A percentile compares a stretch with the other conserved stretches of the same genome.
Evolutionary conservation across 2,329 filamentous ascomycete species (phyloP).

Genomic region (Colletotrichum lentis): DNA sequence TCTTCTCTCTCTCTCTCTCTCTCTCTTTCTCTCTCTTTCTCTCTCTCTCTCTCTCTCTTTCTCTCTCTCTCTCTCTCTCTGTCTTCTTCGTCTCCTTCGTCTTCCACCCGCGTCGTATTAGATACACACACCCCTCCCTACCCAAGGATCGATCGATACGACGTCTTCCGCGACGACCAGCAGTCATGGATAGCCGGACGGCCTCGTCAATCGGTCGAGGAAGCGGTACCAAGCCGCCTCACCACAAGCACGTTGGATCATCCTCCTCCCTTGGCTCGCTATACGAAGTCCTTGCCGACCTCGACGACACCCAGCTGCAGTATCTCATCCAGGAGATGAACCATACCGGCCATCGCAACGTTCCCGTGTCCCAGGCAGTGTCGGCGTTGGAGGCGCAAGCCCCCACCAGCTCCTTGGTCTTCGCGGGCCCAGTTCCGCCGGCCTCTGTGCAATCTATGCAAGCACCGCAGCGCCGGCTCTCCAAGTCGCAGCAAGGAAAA

Average conservation of each 20-base stretch:
- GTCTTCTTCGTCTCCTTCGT: background rate
- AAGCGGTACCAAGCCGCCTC: background rate
- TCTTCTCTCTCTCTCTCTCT: too few species aligned
- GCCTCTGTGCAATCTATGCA: background rate
- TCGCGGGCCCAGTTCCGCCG: background rate
- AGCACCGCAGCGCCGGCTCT: constrained; percentile 17
- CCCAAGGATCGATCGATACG: background rate
- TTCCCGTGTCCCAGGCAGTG: constrained; percentile 32
- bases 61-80: too few species aligned
- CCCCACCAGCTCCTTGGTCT: background rate
- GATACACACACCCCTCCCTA: too few species aligned
- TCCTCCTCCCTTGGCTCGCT: constrained; percentile 28
- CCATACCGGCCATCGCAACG: constrained; percentile 33
- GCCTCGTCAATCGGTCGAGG: background rate
- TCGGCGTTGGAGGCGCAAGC: constrained; percentile 24
- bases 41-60: too few species aligned
- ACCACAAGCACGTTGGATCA: constrained; percentile 14
- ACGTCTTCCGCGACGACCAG: background rate
- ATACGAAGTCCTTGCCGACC: constrained; percentile 35
- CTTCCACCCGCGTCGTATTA: background rate
- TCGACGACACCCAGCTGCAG: constrained; percentile 34
- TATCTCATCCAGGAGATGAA: constrained; percentile 39
- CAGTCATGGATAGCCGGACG: background rate
- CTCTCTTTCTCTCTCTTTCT: too few species aligned
- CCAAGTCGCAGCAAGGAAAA: constrained; percentile 32